Evolutionary conservation across 805 yeast species (phyloP), one percentile per base, ranked within the genome.

Genomic region (Wickerhamiella bombiphila): DNA sequence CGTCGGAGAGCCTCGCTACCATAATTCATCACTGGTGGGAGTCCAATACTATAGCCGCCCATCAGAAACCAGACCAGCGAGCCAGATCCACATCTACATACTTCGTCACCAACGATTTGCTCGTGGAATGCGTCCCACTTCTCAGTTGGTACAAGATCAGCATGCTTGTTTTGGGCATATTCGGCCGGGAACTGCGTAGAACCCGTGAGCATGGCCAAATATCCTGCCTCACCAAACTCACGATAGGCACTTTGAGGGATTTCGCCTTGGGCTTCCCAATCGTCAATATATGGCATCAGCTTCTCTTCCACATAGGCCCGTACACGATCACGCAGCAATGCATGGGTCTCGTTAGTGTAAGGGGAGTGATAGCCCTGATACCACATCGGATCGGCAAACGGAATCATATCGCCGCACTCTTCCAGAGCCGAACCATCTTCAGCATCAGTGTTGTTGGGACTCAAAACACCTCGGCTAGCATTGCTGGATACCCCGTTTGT

Each of bases 371-470:
- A 61, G 29, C 67, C 66, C 49, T 63, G 66, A 49, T 62, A 63
- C 68, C 68, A 62, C 34, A 51, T 41, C 6, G 67, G 66, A 48
- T 62, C 67, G 14, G 57, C 64, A 41, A 52, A 63, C 13, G 67
- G 67, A 19, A 63, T 49, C 48, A 56, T 50, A 36, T 50, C 52
- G 32, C 54, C 54, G 25, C 19, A 42, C 36, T 46, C 46, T 38
- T 48, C 51, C 17, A 49, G 42, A 6, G 46, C 37, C 32, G 41
- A 43, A 36, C 34, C 44, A 13, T 25, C 38, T 37, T 39, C 45
- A 29, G 24, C 29, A 9, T 40, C 31, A 13, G 36, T 18, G 20
- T 16, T 14, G 28, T 21, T 22, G 5, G 37, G 15, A 3, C 20
- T 7, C 11, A 31, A 5, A 5, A 25, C 20, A 11, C 16, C 41